Evolutionary conservation across 2,329 filamentous ascomycete species (phyloP).

Genomic region (Cephalotrichum gorgonifer): DNA sequence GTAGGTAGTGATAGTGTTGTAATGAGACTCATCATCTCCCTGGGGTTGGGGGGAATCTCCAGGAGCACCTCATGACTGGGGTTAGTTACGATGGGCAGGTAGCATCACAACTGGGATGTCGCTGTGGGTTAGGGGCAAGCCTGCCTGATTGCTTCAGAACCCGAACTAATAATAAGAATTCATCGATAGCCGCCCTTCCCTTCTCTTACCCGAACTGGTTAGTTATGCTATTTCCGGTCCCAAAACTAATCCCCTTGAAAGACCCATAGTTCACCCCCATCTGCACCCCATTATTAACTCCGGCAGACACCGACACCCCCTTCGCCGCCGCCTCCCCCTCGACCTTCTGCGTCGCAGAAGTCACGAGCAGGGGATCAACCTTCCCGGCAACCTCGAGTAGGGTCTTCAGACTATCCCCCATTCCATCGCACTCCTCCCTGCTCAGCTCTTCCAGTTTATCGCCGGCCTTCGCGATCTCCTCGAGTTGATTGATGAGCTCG

Average conservation of each 20-base stretch:
- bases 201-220: neutral
- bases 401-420: neutral
- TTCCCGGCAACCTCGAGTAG: neutral
- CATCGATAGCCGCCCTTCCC: too few relatives aligned
- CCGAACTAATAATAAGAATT: too few relatives aligned
- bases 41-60: too few relatives aligned
- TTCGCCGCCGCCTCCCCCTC: neutral
- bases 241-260: neutral
- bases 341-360: neutral
- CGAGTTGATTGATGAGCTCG: neutral
- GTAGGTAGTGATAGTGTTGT: too few relatives aligned
- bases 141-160: too few relatives aligned
- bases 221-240: neutral
- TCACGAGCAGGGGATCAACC: neutral
- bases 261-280: neutral
- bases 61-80: too few relatives aligned
- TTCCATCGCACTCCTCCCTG: neutral
- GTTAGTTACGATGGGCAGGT: too few relatives aligned
- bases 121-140: too few relatives aligned
- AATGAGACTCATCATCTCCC: too few relatives aligned
- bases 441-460: neutral
- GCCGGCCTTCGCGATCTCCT: neutral
- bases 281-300: neutral
- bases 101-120: too few relatives aligned
- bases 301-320: neutral